Evolutionary conservation across 768 basidiomycete species (phyloP), one percentile per base, ranked within the genome.

Genomic region (Leucosporidium yakuticum): DNA sequence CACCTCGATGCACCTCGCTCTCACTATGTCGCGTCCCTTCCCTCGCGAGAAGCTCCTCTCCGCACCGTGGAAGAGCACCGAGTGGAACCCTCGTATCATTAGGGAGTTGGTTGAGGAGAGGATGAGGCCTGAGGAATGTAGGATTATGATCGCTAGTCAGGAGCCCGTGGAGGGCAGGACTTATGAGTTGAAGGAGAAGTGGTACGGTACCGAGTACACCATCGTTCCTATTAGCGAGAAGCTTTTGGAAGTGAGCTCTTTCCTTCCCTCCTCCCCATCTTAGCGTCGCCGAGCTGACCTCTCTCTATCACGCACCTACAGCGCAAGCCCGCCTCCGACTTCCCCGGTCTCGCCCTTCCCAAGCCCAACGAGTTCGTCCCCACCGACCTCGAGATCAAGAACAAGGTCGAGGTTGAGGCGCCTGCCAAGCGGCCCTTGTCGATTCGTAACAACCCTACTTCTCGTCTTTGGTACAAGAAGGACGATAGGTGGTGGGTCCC

Each of bases 401-500:
- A 90, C 58, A 93, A 88, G 79, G 83, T 83, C 49, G 84, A 86
- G 19, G 83, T 87, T 4, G 72, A 19, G 1, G 75, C 95, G 91
- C 88, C 89, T 32, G 79, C 83, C 67, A 85, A 84, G 67, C 84
- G 89, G 19, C 94, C 95, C 5, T 81, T 84, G 67, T 83, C 93
- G 67, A 84, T 98, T 64, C 81, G 85, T 39, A 84, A 93, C 78
- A 89, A 86, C 0, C 80, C 84, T 0, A 74, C 87, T 32, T 88
- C 87, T 6, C 83, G 86, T 19, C 80, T 98, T 4, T 99, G 95
- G 94, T 85, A 93, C 80, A 99, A 99, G 82, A 93, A 93, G 77
- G 96, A 99, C 77, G 95, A 99, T 78, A 84, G 83, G 68, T 99
- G 96, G 81, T 95, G 91, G 89, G 85, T 95, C 15, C 96, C 96